Evolutionary conservation across 2,329 filamentous ascomycete genomes (phyloP).

Genomic region (Sporothrix schenckii): DNA sequence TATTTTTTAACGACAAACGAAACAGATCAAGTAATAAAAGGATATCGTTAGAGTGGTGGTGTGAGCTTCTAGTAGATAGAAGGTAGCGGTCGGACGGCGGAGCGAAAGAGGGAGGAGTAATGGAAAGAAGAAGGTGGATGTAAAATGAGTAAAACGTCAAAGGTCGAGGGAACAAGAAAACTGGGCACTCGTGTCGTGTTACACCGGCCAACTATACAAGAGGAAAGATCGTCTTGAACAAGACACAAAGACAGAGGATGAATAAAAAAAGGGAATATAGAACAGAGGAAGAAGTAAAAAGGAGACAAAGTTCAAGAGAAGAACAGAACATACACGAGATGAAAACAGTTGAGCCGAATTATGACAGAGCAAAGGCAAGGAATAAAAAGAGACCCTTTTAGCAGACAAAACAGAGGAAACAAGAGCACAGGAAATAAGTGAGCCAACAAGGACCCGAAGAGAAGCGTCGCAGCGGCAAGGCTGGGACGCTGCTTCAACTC

Average conservation of each 20-base stretch:
- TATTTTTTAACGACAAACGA: constrained; percentile 25
- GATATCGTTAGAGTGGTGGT: constrained; percentile 32
- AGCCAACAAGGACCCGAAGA: constrained; percentile 25
- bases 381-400: constrained; percentile 12
- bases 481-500: constrained; percentile 23
- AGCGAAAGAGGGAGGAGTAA: background rate
- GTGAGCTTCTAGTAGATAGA: constrained; percentile 7
- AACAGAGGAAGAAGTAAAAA: constrained; percentile 25
- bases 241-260: background rate
- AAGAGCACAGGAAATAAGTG: background rate
- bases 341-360: constrained; percentile 4
- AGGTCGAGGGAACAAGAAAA: background rate
- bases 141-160: background rate
- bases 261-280: constrained; percentile 31
- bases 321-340: constrained; percentile 8
- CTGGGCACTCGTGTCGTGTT: constrained; percentile 12
- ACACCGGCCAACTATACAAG: constrained; percentile 26
- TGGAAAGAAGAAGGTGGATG: background rate
- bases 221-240: background rate
- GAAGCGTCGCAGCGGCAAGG: constrained; percentile 1
- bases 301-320: constrained; percentile 14
- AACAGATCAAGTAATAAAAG: constrained; percentile 23
- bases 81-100: background rate
- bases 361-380: constrained; percentile 1
- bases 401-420: background rate